Base-by-base conservation (phyloP, 192 early-diverging fungal species). In the Backusella tuberculispora region DNA sequence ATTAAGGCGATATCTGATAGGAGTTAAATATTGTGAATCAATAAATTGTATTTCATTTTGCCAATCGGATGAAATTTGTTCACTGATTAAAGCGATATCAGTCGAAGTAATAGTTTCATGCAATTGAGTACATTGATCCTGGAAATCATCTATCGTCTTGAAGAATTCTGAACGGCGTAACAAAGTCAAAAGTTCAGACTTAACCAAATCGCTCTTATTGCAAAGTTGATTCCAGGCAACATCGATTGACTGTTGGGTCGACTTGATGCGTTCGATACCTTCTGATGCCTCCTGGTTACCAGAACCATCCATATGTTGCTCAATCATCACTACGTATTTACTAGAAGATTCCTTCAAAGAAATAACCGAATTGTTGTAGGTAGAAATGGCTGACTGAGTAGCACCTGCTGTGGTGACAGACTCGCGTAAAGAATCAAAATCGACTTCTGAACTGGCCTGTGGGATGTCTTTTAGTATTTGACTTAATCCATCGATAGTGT, bases 271-370 rank as follows among this genome's bases (percentile, higher is more conserved):
- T 21, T 42, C 29, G 8, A 68, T 65, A 64, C 48, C 56, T n/a
- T 77, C 44, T 6, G 38, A 6, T 19, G 50, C 71, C 2, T 73
- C 72, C 7, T 73, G 63, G 5, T 67, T 43, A 53, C 40, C 63
- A 15, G 38, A 38, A 21, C 56, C 66, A 43, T 42, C 66, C 17
- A 17, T 64, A 44, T 72, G 48, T 38, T 79, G 66, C 42, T 46
- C 45, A 17, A 79, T 69, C 26, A 71, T 73, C 3, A 41, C 60
- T 1, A 75, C 19, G 68, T 47, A 56, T 6, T 65, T 56, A 13
- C 15, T 48, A 38, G 67, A 44, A 2, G 73, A 71, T 21, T 56
- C 73, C 40, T 72, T 75, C 17, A 75, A 48, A 43, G 78, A 75
- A 6, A 43, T 64, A 15, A 75, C 64, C n/a, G 70, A 40, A 19